These are phyloP conservation scores for Ogataea trehalophila DNA, from an alignment of 805 yeast species.

Conservation along the genomic window DNA sequence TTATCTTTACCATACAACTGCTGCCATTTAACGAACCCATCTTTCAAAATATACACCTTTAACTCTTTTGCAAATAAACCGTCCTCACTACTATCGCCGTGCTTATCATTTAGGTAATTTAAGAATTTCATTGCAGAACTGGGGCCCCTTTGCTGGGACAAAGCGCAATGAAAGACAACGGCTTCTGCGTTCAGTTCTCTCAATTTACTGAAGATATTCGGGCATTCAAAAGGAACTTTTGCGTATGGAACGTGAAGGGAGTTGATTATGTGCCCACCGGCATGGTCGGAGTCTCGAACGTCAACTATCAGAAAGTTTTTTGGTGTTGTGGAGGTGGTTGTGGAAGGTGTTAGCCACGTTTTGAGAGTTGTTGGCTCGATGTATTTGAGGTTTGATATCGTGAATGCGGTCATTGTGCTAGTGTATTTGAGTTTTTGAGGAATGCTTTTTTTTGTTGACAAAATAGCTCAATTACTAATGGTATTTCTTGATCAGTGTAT, in stretches of 20 bases:
- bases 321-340: background rate
- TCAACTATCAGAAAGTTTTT: slow-evolving; percentile 58
- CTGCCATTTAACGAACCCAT: slow-evolving; percentile 89
- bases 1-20: slow-evolving; percentile 61
- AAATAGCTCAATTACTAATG: no score
- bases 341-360: slow-evolving; percentile 36
- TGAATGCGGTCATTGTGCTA: slow-evolving; percentile 8
- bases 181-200: slow-evolving; percentile 34
- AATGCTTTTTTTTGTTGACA: no score
- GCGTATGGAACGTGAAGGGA: slow-evolving; percentile 54
- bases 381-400: slow-evolving; percentile 41
- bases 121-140: slow-evolving; percentile 65
- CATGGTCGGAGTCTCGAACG: slow-evolving; percentile 77
- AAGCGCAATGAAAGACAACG: slow-evolving; percentile 85
- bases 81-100: slow-evolving; percentile 20
- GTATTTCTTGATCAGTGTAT: no score
- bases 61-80: slow-evolving; percentile 29
- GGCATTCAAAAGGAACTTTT: slow-evolving; percentile 35
- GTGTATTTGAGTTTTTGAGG: background rate
- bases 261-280: slow-evolving; percentile 68
- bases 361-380: slow-evolving; percentile 41
- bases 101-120: slow-evolving; percentile 36
- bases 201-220: slow-evolving; percentile 34
- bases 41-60: slow-evolving; percentile 63
- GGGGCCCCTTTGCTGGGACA: slow-evolving; percentile 92